Base-by-base conservation (phyloP, 2,329 filamentous ascomycete species). In the Cordyceps fumosorosea region DNA sequence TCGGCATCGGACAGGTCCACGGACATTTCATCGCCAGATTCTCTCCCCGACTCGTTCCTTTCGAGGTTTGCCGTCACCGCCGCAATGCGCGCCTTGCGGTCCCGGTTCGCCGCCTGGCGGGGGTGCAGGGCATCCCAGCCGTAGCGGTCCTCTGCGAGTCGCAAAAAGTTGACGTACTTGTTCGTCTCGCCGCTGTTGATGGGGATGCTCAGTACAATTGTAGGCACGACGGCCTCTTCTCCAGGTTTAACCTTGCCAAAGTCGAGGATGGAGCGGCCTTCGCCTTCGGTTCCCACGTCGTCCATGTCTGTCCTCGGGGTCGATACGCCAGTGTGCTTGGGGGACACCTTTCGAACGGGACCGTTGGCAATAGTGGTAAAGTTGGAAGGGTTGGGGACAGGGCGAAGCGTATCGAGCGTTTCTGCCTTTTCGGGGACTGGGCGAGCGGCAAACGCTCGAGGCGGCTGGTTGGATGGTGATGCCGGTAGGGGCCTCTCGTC, bases 111-210 rank as follows among this genome's bases (percentile, higher is more conserved):
- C 2, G 95, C 95, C 65, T 96, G 82, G 8, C 93, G 89, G 34
- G 95, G 95, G 72, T 98, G 93, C 42, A 98, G 81, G 0, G 93
- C 95, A 65, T 96, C 92, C 81, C 93, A 96, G 26, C 95, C 95
- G 73, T 97, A 98, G 65, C 89, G 89, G 66, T 96, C 92, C 75
- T 96, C 91, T 12, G 96, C 95, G 75, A 98, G 82, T 51, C 91
- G 90, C 70, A 93, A 93, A 67, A 98, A 97, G 74, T 98, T 98
- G 76, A 99, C 86, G 64, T 96, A 93, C 67, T 93, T 91, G 73
- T 96, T 96, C 42, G 85, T 89, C 68, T 90, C 87, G 47, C 91
- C 90, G 5, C 69, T 66, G 63, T 88, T 84, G 45, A 99, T 82
- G 0, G 90, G 86, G 62, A 99, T 88, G 61, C 89, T 87, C 20